Conservation (phyloP, 345 rosid species). For the Camelina neglecta region DNA sequence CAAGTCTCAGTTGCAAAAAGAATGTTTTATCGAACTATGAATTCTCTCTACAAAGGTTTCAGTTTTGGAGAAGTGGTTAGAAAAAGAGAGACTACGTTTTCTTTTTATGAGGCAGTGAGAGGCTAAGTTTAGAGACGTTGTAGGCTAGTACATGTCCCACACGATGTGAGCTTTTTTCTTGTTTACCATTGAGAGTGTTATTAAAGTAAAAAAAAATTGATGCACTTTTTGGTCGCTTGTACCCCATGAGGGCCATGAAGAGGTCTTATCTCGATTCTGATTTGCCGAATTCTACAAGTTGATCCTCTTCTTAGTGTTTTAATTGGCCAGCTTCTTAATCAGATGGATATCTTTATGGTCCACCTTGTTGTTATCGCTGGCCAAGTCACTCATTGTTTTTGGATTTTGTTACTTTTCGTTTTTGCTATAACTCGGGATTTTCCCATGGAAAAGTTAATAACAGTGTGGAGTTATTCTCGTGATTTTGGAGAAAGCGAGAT, state of each 20-base stretch:
- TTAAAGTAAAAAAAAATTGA: neutral
- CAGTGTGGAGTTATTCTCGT: constrained; percentile 20
- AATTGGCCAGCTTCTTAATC: constrained; percentile 60
- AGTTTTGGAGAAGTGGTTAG: constrained; percentile 32
- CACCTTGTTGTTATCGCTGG: constrained; percentile 29
- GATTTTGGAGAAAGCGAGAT: constrained; percentile 29
- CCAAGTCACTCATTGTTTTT: constrained; percentile 15
- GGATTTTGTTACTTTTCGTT: neutral
- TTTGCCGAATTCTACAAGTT: constrained; percentile 54
- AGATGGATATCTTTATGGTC: constrained; percentile 56
- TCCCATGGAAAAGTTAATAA: constrained; percentile 22
- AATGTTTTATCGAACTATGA: constrained; percentile 26
- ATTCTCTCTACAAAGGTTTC: constrained; percentile 22
- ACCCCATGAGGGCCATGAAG: constrained; percentile 44
- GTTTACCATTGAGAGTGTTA: neutral
- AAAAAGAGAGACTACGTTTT: constrained; percentile 25
- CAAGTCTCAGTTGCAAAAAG: constrained; percentile 30
- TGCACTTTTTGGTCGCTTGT: constrained; percentile 47
- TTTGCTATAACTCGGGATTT: neutral
- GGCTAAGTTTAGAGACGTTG: constrained; percentile 15
- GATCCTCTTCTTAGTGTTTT: constrained; percentile 51
- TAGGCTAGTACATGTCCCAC: constrained; percentile 46
- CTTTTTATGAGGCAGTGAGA: constrained; percentile 28
- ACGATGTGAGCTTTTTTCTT: constrained; percentile 37
- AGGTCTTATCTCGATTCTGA: constrained; percentile 70